phyloP scores from a whole-genome alignment of 257 asterid species.

The Solanum sejunctum region DNA sequence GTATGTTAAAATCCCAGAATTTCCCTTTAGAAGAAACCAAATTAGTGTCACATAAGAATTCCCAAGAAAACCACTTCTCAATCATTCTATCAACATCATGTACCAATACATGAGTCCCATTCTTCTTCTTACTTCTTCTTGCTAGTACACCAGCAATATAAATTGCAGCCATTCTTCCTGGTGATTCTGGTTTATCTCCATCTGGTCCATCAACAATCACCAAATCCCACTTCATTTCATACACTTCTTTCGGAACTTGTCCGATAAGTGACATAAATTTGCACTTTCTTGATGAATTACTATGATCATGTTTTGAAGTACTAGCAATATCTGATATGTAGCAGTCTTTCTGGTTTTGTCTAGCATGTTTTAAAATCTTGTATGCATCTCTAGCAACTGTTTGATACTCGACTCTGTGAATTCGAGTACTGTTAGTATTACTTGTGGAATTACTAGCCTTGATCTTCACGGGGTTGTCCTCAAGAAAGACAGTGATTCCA shows the following conservation, averaged over 20 bases:
- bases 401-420: slow-evolving; percentile 36
- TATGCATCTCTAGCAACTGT: slow-evolving; percentile 62
- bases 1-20: slow-evolving; percentile 55
- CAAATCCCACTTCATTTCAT: slow-evolving; percentile 49
- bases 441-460: slow-evolving; percentile 5
- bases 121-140: slow-evolving; percentile 41
- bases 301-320: background rate
- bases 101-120: slow-evolving; percentile 38
- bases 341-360: slow-evolving; percentile 26
- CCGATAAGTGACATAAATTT: slow-evolving; percentile 15
- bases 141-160: slow-evolving; percentile 61
- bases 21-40: slow-evolving; percentile 72
- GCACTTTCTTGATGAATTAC: slow-evolving; percentile 26
- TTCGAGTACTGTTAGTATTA: slow-evolving; percentile 15
- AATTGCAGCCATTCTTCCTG: slow-evolving; percentile 74
- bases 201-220: slow-evolving; percentile 73
- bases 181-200: slow-evolving; percentile 47
- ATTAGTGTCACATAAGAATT: slow-evolving; percentile 65
- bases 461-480: slow-evolving; percentile 26
- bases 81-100: slow-evolving; percentile 68
- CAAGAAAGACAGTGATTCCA: slow-evolving; percentile 54
- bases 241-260: slow-evolving; percentile 36
- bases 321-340: slow-evolving; percentile 2
- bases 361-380: slow-evolving; percentile 46
- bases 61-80: slow-evolving; percentile 88